Base-by-base conservation (phyloP, 2,329 filamentous ascomycete genomes). In the Scedosporium aurantiacum region DNA sequence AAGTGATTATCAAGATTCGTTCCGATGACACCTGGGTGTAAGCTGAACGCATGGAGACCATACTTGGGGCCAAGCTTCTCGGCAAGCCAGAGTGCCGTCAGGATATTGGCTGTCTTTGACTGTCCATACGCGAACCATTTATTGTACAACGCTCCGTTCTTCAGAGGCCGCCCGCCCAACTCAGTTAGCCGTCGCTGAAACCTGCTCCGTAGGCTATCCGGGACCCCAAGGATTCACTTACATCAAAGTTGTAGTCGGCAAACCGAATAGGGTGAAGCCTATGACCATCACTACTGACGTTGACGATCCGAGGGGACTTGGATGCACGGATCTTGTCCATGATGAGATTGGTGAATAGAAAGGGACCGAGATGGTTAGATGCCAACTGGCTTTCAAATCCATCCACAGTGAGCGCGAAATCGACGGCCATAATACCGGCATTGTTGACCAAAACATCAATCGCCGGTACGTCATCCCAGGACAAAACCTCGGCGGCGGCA, bases 401-500 rank as follows among this genome's bases (percentile, higher is more conserved):
- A 54, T 79, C 76, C 0, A 64, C 63, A 0, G 72, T 72, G 6
- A 67, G 62, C 1, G 63, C 63, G 14, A 66, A 70, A 0, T 67
- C 65, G 2, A 70, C 59, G 1, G 69, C 74, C 76, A 78, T 78
- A 57, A 78, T 69, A 2, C 71, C 75, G 0, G 76, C 75, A 61
- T 75, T 76, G 61, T 78, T 78, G 10, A 78, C 71, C 10, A 78
- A 61, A 4, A 76, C 69, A 47, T 78, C 74, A 14, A 78, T 70
- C 7, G 50, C 65, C 63, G 66, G 68, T 2, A 74, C 68, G 4
- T 73, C 71, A 1, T 28, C 61, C 68, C 71, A 72, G 0, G 61
- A 43, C 12, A 71, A 73, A 4, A 78, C 69, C 8, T 70, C 67
- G 0, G 64, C 66, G 1, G 76, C 76, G 0, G 77, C 74, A 1